A percentile compares a stretch with the other conserved stretches of the same genome.
These are phyloP conservation scores for Ramalina intermedia DNA, from an alignment of 495 filamentous ascomycete species.

Conservation along the genomic window DNA sequence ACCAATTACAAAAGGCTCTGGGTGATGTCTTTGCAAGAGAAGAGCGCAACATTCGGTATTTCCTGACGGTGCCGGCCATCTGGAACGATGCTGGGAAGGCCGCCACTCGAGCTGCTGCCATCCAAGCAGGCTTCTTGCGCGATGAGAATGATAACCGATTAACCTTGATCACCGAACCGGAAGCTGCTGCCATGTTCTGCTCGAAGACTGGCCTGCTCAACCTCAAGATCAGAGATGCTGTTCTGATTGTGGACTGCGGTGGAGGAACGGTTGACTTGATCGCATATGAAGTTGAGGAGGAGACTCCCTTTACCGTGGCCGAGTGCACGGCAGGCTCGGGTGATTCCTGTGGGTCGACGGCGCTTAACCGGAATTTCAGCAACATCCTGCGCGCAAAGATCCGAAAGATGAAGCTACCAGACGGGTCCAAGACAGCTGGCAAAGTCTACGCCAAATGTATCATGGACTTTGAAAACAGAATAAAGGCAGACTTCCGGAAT, in stretches of 20 bases:
- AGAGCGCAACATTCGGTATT: constrained; percentile 66
- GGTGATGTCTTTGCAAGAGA: constrained; percentile 66
- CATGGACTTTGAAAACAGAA: constrained; percentile 73
- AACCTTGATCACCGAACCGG: constrained; percentile 62
- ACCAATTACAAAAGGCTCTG: constrained; percentile 59
- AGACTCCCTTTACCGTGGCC: constrained; percentile 60
- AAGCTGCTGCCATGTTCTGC: constrained; percentile 67
- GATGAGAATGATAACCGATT: constrained; percentile 66
- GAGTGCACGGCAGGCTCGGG: constrained; percentile 68
- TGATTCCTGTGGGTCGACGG: constrained; percentile 65
- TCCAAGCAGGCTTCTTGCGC: constrained; percentile 62
- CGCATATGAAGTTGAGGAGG: constrained; percentile 69
- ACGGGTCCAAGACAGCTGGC: constrained; percentile 59
- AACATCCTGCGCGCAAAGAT: constrained; percentile 72
- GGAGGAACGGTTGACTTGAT: constrained; percentile 72
- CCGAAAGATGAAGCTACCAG: constrained; percentile 69
- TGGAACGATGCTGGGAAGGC: constrained; percentile 76
- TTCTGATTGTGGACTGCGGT: constrained; percentile 67
- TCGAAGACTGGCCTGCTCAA: constrained; percentile 65
- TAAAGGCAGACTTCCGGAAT: constrained; percentile 73
- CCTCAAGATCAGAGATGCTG: constrained; percentile 60
- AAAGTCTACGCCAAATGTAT: constrained; percentile 75
- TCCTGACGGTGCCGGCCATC: constrained; percentile 62
- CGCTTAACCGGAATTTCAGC: constrained; percentile 68
- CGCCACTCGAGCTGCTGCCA: constrained; percentile 59